phyloP scores from a whole-genome alignment of 768 basidiomycete species.

The Lactarius akahatsu region DNA sequence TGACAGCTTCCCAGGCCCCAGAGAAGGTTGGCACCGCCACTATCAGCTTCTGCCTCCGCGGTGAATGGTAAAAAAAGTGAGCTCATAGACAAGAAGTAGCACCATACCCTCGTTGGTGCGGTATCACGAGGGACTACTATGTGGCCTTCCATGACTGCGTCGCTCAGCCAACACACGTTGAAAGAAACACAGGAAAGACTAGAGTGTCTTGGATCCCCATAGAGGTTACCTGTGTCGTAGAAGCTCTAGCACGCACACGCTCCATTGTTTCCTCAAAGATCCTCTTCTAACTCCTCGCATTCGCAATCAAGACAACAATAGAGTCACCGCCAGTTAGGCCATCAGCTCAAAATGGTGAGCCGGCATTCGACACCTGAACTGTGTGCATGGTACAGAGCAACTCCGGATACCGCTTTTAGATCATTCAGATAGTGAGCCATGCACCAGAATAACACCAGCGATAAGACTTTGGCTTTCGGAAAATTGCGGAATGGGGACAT shows the following conservation, averaged over 20 bases:
- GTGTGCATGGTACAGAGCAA: neutral
- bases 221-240: neutral
- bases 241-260: neutral
- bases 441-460: neutral
- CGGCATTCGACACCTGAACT: neutral
- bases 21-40: neutral
- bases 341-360: neutral
- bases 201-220: neutral
- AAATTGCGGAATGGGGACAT: neutral
- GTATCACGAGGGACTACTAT: neutral
- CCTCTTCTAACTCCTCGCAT: neutral
- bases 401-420: neutral
- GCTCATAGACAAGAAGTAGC: neutral
- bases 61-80: neutral
- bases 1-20: neutral
- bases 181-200: neutral
- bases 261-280: neutral
- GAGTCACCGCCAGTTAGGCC: neutral
- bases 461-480: neutral
- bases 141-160: neutral
- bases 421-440: neutral
- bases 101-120: neutral
- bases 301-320: neutral
- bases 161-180: neutral
- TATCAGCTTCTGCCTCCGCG: neutral